Base-by-base conservation (phyloP, 2,329 filamentous ascomycete genomes). In the Emergomyces pasteurianus region DNA sequence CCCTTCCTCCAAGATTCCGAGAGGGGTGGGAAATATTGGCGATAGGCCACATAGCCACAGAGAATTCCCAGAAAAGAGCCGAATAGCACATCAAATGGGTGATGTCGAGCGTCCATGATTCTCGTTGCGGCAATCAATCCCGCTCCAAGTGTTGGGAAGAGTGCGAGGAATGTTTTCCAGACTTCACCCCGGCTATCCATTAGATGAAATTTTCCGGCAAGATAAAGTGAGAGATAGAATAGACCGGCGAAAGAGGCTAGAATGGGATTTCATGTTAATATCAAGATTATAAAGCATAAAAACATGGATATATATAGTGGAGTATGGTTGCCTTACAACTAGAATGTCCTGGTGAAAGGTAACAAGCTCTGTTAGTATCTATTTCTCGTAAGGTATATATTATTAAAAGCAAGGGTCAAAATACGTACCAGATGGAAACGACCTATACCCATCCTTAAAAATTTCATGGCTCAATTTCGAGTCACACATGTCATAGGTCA, bases 31-130 rank as follows among this genome's bases (percentile, higher is more conserved):
- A 84, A 85, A 67, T 85, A 85, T 68, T 84, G 82, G 53, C 80
- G 76, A 65, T 84, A 85, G 0, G 81, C 73, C 36, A 76, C 73
- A 72, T 75, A 81, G 9, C 80, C 81, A 46, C 79, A 79, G 38
- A 79, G 65, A 21, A 83, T 74, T 3, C 82, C 82, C 1, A 85
- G 71, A 10, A 80, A 64, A 1, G 78, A 80, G 9, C 82, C 82
- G 14, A 78, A 79, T 47, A 85, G 75, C 36, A 85, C 82, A 64
- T 85, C 82, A 68, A 85, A 84, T 0, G 82, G 81, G 65, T 85
- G 82, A 62, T 85, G 82, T 18, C 82, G 77, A 26, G 81, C 81
- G 65, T 85, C 82, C 82, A 84, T 84, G 61, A 84, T 84, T 52
- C 82, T 79, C 16, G 79, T 80, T 43, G 81, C 79, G 6, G 82